phyloP scores from a whole-genome alignment of 2,329 filamentous ascomycete genomes.

The Gnomoniopsis sp. region DNA sequence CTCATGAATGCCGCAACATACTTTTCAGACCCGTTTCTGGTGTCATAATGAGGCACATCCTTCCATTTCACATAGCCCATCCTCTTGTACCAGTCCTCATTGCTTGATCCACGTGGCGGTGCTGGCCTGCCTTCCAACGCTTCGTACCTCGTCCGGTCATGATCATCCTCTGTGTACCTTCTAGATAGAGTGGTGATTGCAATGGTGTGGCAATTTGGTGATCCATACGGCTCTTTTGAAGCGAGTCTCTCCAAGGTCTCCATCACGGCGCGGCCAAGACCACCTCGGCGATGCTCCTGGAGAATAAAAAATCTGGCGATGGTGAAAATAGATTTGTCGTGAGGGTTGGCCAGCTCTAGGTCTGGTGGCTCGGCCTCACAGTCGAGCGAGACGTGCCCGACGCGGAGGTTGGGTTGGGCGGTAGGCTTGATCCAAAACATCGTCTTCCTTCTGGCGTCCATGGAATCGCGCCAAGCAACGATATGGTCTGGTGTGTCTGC shows the following conservation, averaged over 20 bases:
- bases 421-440: conserved; percentile 16
- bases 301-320: conserved; percentile 20
- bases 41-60: conserved; percentile 2
- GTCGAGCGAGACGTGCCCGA: conserved; percentile 16
- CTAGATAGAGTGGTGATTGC: conserved; percentile 14
- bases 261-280: conserved; percentile 15
- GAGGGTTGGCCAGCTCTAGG: conserved; percentile 12
- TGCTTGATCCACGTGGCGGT: conserved; percentile 4
- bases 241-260: conserved; percentile 14
- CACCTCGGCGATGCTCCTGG: conserved; percentile 13
- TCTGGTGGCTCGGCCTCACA: conserved; percentile 2
- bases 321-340: conserved; percentile 4
- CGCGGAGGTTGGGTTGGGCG: conserved; percentile 3
- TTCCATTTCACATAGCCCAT: conserved; percentile 19
- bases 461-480: conserved; percentile 1
- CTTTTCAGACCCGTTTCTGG: background rate
- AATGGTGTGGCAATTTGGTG: conserved; percentile 13
- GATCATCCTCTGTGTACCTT: conserved; percentile 19
- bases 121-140: background rate
- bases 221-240: conserved; percentile 17
- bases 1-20: conserved; percentile 4
- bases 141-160: conserved; percentile 5
- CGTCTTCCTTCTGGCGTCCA: background rate
- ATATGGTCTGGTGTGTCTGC: background rate
- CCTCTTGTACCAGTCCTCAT: conserved; percentile 17